Base-by-base conservation (phyloP, 805 yeast genomes). In the Suhomyces pyralidae region DNA sequence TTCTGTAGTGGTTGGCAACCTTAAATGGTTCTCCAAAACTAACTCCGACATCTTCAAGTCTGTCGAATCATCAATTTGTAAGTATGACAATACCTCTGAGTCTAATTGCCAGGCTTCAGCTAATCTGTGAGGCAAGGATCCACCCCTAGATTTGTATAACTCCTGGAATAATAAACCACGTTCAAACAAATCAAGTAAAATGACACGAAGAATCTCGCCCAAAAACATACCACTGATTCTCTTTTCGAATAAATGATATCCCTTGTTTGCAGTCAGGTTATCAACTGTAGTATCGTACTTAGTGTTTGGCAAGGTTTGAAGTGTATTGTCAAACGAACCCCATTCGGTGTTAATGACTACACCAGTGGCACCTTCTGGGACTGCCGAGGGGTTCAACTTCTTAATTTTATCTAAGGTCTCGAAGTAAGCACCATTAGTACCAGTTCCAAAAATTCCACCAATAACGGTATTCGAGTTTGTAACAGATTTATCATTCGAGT, bases 301-400 rank as follows among this genome's bases (percentile, higher is more conserved):
- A 3, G 96, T 88, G 47, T 76, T 80, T 55, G 97, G 97, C 57
- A 93, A 76, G 40, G 84, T 76, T 58, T 82, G 77, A 55, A 91
- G 77, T 20, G 82, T 85, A 65, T 93, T 93, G 71, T 93, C 98
- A 63, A 92, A 93, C 43, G 97, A 90, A 57, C 98, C 98, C 97
- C 98, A 94, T 72, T 94, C 99, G 45, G 97, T 92, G 74, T 92
- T 92, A 61, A 92, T 81, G 57, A 90, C 88, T 97, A 92, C 92
- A 57, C 85, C 83, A 5, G 46, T 75, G 49, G 79, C 77, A 34
- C 83, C 85, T 32, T 74, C 70, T 2, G 80, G 77, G 7, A 67
- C 47, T 3, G 53, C 51, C 1, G 46, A 47, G 4, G 56, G 50
- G n/a, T 83, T 81, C 56, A 92, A 76, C 71, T 94, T 93, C 51